Evolutionary conservation across 2,329 filamentous ascomycete genomes (phyloP).

Genomic region (Laburnicola sp.): DNA sequence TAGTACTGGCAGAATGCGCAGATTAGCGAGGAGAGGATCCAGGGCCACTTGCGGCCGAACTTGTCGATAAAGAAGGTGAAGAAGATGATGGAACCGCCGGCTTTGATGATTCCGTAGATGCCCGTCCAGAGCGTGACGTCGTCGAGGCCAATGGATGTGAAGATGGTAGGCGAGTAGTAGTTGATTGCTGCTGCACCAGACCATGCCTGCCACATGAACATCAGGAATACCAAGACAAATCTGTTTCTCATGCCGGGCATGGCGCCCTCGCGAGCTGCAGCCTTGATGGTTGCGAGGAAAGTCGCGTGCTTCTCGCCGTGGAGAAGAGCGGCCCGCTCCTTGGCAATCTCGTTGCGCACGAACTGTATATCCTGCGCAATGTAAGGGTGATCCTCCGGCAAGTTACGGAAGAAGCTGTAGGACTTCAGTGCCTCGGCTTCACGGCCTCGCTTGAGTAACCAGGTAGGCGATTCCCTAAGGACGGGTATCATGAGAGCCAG

Average conservation of each 20-base stretch:
- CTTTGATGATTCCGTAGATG: slow-evolving; percentile 45
- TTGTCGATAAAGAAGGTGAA: slow-evolving; percentile 45
- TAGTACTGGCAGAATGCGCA: slow-evolving; percentile 46
- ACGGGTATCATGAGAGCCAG: slow-evolving; percentile 39
- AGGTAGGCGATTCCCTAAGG: slow-evolving; percentile 41
- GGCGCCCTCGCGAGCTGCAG: slow-evolving; percentile 33
- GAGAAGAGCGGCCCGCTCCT: slow-evolving; percentile 29
- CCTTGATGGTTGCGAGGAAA: slow-evolving; percentile 21
- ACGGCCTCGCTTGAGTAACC: slow-evolving; percentile 34
- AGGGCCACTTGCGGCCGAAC: slow-evolving; percentile 44
- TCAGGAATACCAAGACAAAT: slow-evolving; percentile 45
- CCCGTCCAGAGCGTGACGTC: slow-evolving; percentile 45
- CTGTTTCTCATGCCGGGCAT: slow-evolving; percentile 48
- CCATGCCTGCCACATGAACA: slow-evolving; percentile 47
- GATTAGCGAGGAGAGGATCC: slow-evolving; percentile 42
- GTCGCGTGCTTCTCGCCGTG: too few species aligned
- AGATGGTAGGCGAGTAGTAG: slow-evolving; percentile 44
- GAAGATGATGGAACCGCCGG: slow-evolving; percentile 41
- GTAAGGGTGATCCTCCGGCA: slow-evolving; percentile 48
- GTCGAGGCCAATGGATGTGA: slow-evolving; percentile 40
- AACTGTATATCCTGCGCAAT: slow-evolving; percentile 44
- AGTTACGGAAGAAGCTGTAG: slow-evolving; percentile 51
- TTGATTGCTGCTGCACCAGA: slow-evolving; percentile 44
- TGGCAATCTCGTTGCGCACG: slow-evolving; percentile 36
- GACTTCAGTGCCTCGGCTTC: slow-evolving; percentile 47